Percentiles rank a stretch among this genome's conserved stretches.
Evolutionary conservation across 495 filamentous ascomycete genomes (phyloP).

Genomic region (Talaromyces ruber): DNA sequence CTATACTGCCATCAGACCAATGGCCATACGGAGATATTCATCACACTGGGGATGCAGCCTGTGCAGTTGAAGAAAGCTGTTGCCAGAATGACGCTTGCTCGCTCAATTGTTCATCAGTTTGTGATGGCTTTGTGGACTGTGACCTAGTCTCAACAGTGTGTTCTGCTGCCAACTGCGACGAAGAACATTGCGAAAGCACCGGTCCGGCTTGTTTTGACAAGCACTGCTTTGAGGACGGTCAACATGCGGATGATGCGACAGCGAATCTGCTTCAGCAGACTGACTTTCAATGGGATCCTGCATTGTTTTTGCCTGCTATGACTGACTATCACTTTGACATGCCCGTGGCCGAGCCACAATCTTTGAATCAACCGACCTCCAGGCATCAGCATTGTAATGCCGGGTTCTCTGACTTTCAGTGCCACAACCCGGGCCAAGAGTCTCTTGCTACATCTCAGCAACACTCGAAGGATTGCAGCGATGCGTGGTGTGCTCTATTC

Average conservation of each 20-base stretch:
- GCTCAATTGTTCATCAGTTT: conserved; percentile 31
- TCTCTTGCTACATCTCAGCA: neutral
- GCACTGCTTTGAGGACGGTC: conserved; percentile 26
- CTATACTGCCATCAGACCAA: conserved; percentile 8
- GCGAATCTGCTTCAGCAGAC: conserved; percentile 26
- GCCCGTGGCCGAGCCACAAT: neutral
- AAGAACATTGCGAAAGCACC: conserved; percentile 19
- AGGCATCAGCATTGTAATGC: neutral
- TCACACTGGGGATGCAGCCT: conserved; percentile 17
- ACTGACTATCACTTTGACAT: neutral
- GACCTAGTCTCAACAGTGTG: conserved; percentile 30
- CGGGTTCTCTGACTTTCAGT: neutral
- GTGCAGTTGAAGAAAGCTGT: conserved; percentile 27
- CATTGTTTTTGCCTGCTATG: conserved; percentile 17
- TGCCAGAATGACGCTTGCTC: conserved; percentile 38
- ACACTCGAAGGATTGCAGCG: neutral
- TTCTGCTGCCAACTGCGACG: conserved; percentile 29
- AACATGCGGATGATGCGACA: conserved; percentile 20
- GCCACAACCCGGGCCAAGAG: neutral
- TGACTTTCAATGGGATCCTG: conserved; percentile 22
- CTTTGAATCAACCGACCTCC: neutral
- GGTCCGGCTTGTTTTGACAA: conserved; percentile 33
- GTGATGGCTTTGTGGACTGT: conserved; percentile 39
- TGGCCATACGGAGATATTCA: conserved; percentile 28
- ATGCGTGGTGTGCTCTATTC: neutral